phyloP scores from a whole-genome alignment of 75 land plant genomes.

The Pinus albicaulis region DNA sequence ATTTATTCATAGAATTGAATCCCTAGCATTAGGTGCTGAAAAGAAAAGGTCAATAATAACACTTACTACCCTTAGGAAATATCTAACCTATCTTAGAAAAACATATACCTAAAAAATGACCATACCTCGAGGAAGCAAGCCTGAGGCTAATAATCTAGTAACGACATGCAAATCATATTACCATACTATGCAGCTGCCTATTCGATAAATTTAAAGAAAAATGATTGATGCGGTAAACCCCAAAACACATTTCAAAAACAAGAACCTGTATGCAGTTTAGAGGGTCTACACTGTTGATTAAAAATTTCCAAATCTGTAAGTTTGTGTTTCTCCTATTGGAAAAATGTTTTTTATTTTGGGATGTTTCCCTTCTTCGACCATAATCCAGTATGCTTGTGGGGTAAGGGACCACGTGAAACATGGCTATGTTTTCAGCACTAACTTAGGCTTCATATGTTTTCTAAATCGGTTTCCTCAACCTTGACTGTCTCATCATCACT shows the following conservation, averaged over 20 bases:
- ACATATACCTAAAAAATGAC: too few species aligned
- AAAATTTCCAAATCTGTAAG: background rate
- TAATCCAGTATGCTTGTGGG: background rate
- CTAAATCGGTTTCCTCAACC: background rate
- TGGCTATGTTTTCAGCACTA: background rate
- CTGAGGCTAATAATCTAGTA: too few species aligned
- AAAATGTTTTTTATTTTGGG: background rate
- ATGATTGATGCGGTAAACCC: slow-evolving; percentile 60
- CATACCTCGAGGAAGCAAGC: too few species aligned
- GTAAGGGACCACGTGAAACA: background rate
- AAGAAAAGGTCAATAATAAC: too few species aligned
- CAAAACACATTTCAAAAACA: slow-evolving; percentile 5
- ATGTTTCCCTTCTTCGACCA: background rate
- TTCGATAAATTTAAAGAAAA: slow-evolving; percentile 22
- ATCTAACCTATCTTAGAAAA: too few species aligned
- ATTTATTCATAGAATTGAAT: too few species aligned
- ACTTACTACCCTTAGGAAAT: too few species aligned
- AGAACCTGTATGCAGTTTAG: background rate
- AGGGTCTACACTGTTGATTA: background rate
- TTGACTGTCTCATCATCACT: background rate
- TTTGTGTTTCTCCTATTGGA: background rate
- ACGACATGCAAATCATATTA: too few species aligned
- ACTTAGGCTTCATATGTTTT: background rate
- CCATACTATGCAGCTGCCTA: too few species aligned
- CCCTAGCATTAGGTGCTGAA: too few species aligned